Percentiles rank a stretch among this genome's conserved stretches.
Conservation (phyloP, 129 eudicot species). For the Heracleum sosnowskyi region DNA sequence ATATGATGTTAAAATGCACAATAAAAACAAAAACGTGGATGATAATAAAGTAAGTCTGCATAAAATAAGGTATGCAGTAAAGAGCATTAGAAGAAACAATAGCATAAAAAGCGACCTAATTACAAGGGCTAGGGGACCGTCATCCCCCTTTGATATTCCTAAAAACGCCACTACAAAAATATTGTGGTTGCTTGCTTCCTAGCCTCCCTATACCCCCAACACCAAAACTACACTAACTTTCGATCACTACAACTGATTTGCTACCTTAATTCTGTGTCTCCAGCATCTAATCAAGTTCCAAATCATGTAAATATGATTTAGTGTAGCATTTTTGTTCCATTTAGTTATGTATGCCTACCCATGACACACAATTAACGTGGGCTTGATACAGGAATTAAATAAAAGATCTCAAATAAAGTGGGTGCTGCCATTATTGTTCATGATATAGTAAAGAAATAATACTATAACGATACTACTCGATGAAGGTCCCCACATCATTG, state of each 20-base stretch:
- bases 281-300: not conserved
- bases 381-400: not conserved
- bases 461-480: not conserved
- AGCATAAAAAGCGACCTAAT: not conserved
- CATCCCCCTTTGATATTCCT: not conserved
- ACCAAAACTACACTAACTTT: not conserved
- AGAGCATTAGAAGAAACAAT: no score
- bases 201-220: not conserved
- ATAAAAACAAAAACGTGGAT: no score
- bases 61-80: not conserved
- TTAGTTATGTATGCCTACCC: not conserved
- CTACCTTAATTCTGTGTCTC: not conserved
- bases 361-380: constrained; percentile 9
- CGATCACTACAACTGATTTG: not conserved
- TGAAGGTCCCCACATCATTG: constrained; percentile 18
- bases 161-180: not conserved
- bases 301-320: constrained; percentile 2
- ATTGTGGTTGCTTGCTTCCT: not conserved
- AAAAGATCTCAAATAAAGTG: not conserved
- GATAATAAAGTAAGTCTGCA: not conserved
- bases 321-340: not conserved
- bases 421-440: constrained; percentile 1
- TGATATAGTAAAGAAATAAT: constrained; percentile 12
- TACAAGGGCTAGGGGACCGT: not conserved
- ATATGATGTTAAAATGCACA: not conserved